Percentiles rank a stretch among this genome's conserved stretches.
These are phyloP conservation scores for Flaveria linearis DNA, from an alignment of 129 eudicot species.

Conservation along the genomic window DNA sequence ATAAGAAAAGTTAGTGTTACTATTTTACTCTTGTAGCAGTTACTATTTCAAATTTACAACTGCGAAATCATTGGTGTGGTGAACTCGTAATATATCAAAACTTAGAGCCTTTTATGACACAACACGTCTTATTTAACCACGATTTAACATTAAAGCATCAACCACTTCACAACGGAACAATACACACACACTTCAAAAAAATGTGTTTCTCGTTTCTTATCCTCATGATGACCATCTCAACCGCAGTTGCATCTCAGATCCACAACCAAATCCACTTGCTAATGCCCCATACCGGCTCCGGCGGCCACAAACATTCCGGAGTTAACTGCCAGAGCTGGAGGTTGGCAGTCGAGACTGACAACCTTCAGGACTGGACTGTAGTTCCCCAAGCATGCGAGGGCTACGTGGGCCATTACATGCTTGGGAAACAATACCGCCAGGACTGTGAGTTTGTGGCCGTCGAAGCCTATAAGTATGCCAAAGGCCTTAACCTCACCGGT, in stretches of 20 bases:
- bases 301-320: constrained; percentile 34
- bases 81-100: background rate
- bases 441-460: constrained; percentile 32
- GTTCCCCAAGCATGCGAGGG: constrained; percentile 43
- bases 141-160: background rate
- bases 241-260: constrained; percentile 17
- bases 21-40: too few relatives aligned
- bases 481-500: constrained; percentile 28
- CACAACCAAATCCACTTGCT: constrained; percentile 35
- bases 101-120: background rate
- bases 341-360: constrained; percentile 55
- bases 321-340: constrained; percentile 58
- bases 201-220: constrained; percentile 23
- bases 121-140: background rate
- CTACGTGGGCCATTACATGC: constrained; percentile 53
- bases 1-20: too few relatives aligned
- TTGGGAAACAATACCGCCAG: constrained; percentile 43
- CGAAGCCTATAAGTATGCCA: constrained; percentile 40
- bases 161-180: background rate
- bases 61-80: background rate
- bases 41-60: too few relatives aligned
- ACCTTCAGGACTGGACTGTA: constrained; percentile 30
- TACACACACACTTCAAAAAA: background rate
- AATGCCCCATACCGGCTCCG: constrained; percentile 37
- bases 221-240: constrained; percentile 8